Base-by-base conservation (phyloP, 2,329 filamentous ascomycete species). In the Geosmithia putterillii region DNA sequence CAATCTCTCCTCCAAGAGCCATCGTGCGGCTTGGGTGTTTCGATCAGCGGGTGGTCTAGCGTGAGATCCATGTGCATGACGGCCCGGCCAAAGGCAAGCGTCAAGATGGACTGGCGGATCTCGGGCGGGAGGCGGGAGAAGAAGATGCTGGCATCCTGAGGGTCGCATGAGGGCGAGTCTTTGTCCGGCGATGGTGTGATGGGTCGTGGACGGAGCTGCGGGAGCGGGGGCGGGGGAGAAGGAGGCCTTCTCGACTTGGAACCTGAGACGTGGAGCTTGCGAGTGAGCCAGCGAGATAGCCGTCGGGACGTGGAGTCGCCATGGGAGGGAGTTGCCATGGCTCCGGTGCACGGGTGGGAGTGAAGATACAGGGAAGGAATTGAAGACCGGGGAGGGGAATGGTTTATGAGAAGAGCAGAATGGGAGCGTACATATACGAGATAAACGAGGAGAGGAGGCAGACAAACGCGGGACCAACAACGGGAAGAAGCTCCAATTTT, bases 41-140 rank as follows among this genome's bases (percentile, higher is more conserved):
- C 15, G 7, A 36, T 15, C 7, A n/a, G 7, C 38, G 38, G 38
- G 38, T 22, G 14, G 17, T 40, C 20, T 8, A 40, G 23, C n/a
- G 12, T 25, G 7, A 40, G 38, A n/a, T 41, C 40, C 40, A 41
- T 41, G 40, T 41, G 40, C 40, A 41, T n/a, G 5, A 22, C 25
- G 15, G 20, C 8, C 14, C 19, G 8, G 25, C 40, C 40, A 34
- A 35, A 41, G 15, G 40, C 40, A 3, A 15, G 19, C 40, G 10
- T 18, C 22, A 41, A 22, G 22, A 41, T 41, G 9, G 10, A 10
- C 15, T 22, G 40, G n/a, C 40, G 40, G 40, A 41, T 41, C 40
- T 41, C 40, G 8, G 40, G 22, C 28, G 40, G 40, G 12, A 41
- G 28, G 21, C 15, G 15, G 19, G 22, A 18, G 23, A 41, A 41